Percentiles rank a stretch among this genome's conserved stretches.
Evolutionary conservation across 1,284 basidiomycete species (phyloP).

Genomic region (Psilocybe mexicana): DNA sequence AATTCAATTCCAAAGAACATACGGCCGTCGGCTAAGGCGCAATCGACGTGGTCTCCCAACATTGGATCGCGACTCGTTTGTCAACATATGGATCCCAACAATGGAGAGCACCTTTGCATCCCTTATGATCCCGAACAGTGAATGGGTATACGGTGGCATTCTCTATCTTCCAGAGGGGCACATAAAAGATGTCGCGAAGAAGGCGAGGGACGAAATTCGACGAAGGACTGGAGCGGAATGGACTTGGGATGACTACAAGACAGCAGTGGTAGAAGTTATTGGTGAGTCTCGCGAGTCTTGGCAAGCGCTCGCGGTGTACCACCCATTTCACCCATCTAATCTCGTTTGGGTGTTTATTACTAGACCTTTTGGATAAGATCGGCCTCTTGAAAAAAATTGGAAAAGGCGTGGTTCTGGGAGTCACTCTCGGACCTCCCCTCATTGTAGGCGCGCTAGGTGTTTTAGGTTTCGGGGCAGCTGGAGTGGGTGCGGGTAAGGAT

Average conservation of each 20-base stretch:
- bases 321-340: neutral
- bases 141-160: too few species aligned
- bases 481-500: neutral
- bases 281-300: constrained; percentile 4
- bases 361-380: neutral
- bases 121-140: too few species aligned
- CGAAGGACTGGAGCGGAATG: neutral
- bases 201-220: neutral
- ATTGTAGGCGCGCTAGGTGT: neutral
- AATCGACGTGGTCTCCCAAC: neutral
- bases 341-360: neutral
- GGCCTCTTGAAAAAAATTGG: neutral
- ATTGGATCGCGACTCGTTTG: too few species aligned
- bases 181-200: too few species aligned
- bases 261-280: constrained; percentile 2
- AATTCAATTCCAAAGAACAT: neutral
- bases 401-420: neutral
- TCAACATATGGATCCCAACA: too few species aligned
- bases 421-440: neutral
- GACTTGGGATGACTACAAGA: constrained; percentile 18
- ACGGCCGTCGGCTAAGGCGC: neutral
- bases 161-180: too few species aligned
- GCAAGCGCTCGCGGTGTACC: too few species aligned
- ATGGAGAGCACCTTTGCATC: too few species aligned
- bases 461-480: neutral